Percentiles rank a stretch among this genome's conserved stretches.
Conservation (phyloP, 208 protist genomes). For the Phytomonas serpens region DNA sequence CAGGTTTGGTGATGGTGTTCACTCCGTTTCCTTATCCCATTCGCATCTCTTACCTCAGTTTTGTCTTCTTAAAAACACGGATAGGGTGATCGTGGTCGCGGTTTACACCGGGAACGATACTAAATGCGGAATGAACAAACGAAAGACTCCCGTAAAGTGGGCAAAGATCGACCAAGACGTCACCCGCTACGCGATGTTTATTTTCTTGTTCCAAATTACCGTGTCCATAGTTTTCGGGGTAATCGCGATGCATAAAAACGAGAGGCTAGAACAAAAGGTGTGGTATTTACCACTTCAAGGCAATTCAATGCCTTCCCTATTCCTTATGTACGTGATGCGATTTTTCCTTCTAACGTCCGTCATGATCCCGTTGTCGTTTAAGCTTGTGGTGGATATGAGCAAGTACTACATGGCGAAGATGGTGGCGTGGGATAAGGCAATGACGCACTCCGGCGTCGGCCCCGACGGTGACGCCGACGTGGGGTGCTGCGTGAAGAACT, state of each 20-base stretch:
- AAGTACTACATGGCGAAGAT: slow-evolving; percentile 90
- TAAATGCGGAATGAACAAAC: slow-evolving; percentile 92
- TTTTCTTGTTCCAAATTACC: slow-evolving; percentile 86
- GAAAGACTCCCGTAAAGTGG: slow-evolving; percentile 81
- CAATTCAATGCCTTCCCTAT: slow-evolving; percentile 18
- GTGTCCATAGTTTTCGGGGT: slow-evolving; percentile 74
- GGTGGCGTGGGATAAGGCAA: slow-evolving; percentile 89
- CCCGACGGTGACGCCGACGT: slow-evolving; percentile 5
- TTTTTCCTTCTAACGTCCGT: slow-evolving; percentile 95
- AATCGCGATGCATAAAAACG: slow-evolving; percentile 63
- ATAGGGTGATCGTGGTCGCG: slow-evolving; percentile 67
- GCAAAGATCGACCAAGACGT: slow-evolving; percentile 89
- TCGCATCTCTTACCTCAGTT: slow-evolving; percentile 85
- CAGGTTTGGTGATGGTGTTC: too few species aligned
- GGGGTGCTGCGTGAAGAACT: slow-evolving; percentile 79
- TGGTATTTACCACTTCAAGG: slow-evolving; percentile 68
- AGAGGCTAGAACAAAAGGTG: slow-evolving; percentile 17
- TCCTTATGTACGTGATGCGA: slow-evolving; percentile 85
- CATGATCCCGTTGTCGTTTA: slow-evolving; percentile 96
- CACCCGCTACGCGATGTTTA: slow-evolving; percentile 71
- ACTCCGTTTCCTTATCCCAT: slow-evolving; percentile 36
- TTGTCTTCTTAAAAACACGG: slow-evolving; percentile 80
- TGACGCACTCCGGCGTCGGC: slow-evolving; percentile 44
- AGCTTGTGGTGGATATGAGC: slow-evolving; percentile 92
- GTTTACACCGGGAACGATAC: slow-evolving; percentile 96